phyloP scores from a whole-genome alignment of 108 stramenopile genomes.

The Nitzschia inconspicua region DNA sequence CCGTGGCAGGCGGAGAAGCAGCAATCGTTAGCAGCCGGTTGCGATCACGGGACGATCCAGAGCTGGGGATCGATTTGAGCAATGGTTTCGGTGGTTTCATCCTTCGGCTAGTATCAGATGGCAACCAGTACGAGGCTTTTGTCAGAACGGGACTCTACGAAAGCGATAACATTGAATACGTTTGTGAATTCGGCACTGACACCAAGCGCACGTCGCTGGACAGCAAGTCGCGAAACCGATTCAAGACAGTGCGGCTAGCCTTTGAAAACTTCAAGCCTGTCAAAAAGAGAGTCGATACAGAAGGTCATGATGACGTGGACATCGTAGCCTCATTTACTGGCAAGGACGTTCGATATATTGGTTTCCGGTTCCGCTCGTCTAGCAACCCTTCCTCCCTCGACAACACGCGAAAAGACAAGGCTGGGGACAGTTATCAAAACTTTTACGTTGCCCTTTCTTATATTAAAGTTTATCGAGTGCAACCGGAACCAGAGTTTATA shows the following conservation, averaged over 20 bases:
- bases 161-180: conserved; percentile 71
- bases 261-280: conserved; percentile 49
- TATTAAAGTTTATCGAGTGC: conserved; percentile 74
- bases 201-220: conserved; percentile 41
- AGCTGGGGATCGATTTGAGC: conserved; percentile 64
- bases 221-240: conserved; percentile 57
- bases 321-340: conserved; percentile 53
- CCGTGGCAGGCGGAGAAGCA: conserved; percentile 48
- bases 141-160: conserved; percentile 65
- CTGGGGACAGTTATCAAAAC: conserved; percentile 25
- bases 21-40: conserved; percentile 66
- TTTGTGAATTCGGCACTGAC: conserved; percentile 66
- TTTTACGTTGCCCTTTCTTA: conserved; percentile 80
- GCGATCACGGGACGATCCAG: conserved; percentile 64
- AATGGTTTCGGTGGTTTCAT: conserved; percentile 77
- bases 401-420: neutral
- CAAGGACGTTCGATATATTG: conserved; percentile 65
- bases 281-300: conserved; percentile 8
- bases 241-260: conserved; percentile 49
- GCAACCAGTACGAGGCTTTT: conserved; percentile 76
- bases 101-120: conserved; percentile 69
- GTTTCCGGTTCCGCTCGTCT: conserved; percentile 65
- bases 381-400: conserved; percentile 24
- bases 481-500: conserved; percentile 83
- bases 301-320: conserved; percentile 8